Evolutionary conservation across 805 yeast species (phyloP).

Genomic region (Diddensiella santjacobensis): DNA sequence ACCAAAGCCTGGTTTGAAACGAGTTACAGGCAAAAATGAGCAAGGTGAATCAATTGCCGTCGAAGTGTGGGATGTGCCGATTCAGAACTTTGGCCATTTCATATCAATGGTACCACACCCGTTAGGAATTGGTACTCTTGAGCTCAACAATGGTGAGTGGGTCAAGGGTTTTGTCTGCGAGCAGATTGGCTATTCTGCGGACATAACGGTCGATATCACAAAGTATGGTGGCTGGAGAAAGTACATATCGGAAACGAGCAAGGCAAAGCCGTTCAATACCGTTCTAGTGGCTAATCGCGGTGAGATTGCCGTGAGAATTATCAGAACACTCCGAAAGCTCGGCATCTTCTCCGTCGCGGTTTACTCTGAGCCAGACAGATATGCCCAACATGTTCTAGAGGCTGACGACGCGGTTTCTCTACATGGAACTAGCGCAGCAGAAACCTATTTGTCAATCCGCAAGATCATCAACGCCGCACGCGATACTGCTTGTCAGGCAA

Average conservation of each 20-base stretch:
- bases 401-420: constrained; percentile 83
- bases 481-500: constrained; percentile 83
- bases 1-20: constrained; percentile 88
- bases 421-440: constrained; percentile 81
- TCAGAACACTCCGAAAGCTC: constrained; percentile 78
- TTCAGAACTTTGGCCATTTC: constrained; percentile 73
- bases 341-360: constrained; percentile 80
- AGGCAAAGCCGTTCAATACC: constrained; percentile 64
- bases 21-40: constrained; percentile 43
- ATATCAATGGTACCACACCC: constrained; percentile 91
- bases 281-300: constrained; percentile 97
- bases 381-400: constrained; percentile 76
- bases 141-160: constrained; percentile 73
- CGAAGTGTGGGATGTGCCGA: constrained; percentile 83
- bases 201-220: constrained; percentile 80
- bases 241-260: constrained; percentile 40
- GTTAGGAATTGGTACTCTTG: constrained; percentile 90
- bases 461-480: constrained; percentile 86
- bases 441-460: constrained; percentile 81
- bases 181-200: constrained; percentile 71
- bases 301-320: constrained; percentile 94
- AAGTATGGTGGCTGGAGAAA: constrained; percentile 82
- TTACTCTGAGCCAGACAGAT: constrained; percentile 85
- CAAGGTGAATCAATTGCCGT: constrained; percentile 61
- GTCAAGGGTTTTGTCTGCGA: constrained; percentile 95